Evolutionary conservation across 2,329 filamentous ascomycete species (phyloP).

Genomic region (Aspergillus sojae): DNA sequence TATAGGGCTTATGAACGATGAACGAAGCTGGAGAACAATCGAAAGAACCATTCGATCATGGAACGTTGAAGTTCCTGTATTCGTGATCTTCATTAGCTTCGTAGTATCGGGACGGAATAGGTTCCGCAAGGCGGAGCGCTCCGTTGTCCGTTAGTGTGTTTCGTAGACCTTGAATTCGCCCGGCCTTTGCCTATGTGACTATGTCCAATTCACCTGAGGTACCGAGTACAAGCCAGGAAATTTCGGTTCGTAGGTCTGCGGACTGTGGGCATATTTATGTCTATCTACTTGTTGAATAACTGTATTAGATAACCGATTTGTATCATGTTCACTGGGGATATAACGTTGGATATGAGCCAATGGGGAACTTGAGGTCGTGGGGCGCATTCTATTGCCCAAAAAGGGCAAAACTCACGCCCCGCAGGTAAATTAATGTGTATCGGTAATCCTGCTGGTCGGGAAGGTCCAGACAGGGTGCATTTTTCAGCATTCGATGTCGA

Average conservation of each 20-base stretch:
- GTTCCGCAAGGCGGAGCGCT: neutral
- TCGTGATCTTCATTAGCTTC: no score
- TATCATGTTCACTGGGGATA: neutral
- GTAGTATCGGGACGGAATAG: neutral
- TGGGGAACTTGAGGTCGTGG: neutral
- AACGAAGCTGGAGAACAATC: neutral
- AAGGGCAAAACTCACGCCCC: conserved; percentile 9
- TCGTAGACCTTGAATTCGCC: neutral
- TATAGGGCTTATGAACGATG: neutral
- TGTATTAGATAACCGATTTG: neutral
- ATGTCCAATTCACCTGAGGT: neutral
- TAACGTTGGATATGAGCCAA: neutral
- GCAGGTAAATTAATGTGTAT: neutral
- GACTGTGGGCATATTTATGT: neutral
- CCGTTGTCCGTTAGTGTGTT: neutral
- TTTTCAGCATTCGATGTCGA: conserved; percentile 2
- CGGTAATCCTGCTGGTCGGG: neutral
- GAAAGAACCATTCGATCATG: neutral
- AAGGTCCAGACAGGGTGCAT: conserved; percentile 3
- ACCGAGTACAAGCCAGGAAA: neutral
- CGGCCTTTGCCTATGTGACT: neutral
- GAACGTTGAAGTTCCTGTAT: neutral
- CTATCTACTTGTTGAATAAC: neutral
- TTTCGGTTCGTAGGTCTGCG: neutral
- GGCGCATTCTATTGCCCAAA: conserved; percentile 3